Percentiles rank a stretch among this genome's conserved stretches.
Conservation (phyloP, 768 basidiomycete species). For the Boletus vermiculosoides region DNA sequence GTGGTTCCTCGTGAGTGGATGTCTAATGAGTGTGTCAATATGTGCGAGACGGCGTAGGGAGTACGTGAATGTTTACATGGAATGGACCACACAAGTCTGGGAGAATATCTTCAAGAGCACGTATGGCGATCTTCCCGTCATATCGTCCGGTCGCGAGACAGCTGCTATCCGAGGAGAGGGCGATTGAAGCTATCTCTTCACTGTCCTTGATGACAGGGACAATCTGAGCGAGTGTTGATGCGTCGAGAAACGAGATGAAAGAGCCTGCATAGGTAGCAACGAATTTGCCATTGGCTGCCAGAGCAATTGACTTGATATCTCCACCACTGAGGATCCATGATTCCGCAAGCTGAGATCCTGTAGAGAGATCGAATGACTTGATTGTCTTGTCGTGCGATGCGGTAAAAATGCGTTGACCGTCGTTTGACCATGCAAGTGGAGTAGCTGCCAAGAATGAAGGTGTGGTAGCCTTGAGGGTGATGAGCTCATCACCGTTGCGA, state of each 20-base stretch:
- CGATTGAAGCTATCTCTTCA: rapidly evolving
- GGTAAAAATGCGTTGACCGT: not conserved
- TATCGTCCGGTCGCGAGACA: no score
- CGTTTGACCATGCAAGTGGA: not conserved
- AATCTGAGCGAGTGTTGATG: not conserved
- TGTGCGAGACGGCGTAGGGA: no score
- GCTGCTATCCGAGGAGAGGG: not conserved
- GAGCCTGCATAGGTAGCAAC: not conserved
- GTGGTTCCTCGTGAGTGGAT: not conserved
- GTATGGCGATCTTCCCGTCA: no score
- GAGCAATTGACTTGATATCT: not conserved
- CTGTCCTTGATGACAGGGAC: not conserved
- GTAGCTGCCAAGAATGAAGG: not conserved
- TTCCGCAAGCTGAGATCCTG: not conserved
- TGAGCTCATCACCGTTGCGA: no score
- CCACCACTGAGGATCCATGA: not conserved
- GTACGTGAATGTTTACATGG: not conserved
- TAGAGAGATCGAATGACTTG: not conserved
- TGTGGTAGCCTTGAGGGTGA: no score
- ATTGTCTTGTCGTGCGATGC: not conserved
- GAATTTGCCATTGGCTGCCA: not conserved
- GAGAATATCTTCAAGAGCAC: no score
- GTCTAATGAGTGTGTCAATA: not conserved
- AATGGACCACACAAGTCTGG: no score
- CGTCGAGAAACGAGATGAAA: not conserved